phyloP scores from a whole-genome alignment of 768 basidiomycete species.

The Macrolepiota fuliginosa region DNA sequence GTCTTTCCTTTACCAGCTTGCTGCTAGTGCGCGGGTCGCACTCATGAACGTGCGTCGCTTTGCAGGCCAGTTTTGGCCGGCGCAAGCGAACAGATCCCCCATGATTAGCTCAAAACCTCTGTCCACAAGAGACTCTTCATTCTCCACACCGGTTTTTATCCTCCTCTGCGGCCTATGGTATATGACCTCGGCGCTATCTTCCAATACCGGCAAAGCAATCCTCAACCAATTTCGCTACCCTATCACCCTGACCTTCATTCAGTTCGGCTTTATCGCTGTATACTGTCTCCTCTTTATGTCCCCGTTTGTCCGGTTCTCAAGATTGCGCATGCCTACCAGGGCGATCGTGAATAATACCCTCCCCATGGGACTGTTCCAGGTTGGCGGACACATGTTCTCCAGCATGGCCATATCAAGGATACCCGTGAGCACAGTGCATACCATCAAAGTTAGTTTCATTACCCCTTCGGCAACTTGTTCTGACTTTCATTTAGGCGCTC shows the following conservation, averaged over 20 bases:
- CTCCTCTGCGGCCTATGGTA: constrained; percentile 92
- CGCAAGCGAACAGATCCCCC: neutral
- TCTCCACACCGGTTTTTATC: constrained; percentile 56
- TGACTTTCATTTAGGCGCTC: constrained; percentile 60
- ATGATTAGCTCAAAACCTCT: constrained; percentile 19
- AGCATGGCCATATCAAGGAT: constrained; percentile 97
- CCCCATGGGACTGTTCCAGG: constrained; percentile 97
- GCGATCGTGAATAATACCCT: constrained; percentile 77
- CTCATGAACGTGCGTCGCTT: constrained; percentile 7
- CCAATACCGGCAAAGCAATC: constrained; percentile 96
- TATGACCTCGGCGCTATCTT: constrained; percentile 86
- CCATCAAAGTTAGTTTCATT: constrained; percentile 79
- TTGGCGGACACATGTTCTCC: constrained; percentile 96
- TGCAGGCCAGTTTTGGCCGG: constrained; percentile 5
- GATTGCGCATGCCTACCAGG: constrained; percentile 65
- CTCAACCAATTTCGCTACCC: constrained; percentile 92
- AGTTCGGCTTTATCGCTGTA: constrained; percentile 90
- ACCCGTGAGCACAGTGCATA: constrained; percentile 96
- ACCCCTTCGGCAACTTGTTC: neutral
- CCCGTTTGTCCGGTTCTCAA: constrained; percentile 64
- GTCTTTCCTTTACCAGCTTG: neutral
- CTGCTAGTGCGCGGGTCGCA: neutral
- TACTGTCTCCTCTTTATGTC: constrained; percentile 88
- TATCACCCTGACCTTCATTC: constrained; percentile 94
- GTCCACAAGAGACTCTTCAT: constrained; percentile 28